Base-by-base conservation (phyloP, 2,329 filamentous ascomycete genomes). In the Coniella lustricola region DNA sequence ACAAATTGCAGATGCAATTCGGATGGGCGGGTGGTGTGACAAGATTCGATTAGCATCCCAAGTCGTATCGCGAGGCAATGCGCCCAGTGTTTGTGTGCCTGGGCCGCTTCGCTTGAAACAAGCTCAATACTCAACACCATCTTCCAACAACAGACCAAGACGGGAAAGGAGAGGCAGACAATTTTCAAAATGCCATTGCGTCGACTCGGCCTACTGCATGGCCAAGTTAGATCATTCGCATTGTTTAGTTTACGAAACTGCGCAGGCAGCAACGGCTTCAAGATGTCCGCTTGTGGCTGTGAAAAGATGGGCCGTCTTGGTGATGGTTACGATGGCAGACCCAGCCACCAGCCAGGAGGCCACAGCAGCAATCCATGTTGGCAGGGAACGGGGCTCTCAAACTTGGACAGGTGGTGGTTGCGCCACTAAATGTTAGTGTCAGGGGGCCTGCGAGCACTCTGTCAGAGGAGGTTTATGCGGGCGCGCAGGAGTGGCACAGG, bases 1-100 rank as follows among this genome's bases (percentile, higher is more conserved):
- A 29, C n/a, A 17, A 31, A 32, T n/a, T 29, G 36, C 44, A 39
- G 31, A 35, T 39, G 44, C 35, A 40, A 46, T 36, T 22, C 44
- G 29, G 22, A 22, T 39, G 10, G 17, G 8, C n/a, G 14, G 21
- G 16, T 40, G 44, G 35, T 33, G 35, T 34, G 44, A 32, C 44
- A 46, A 22, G n/a, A 39, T 40, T 29, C 25, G 25, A 36, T n/a
- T 35, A 35, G 21, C 36, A 17, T 18, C 31, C 4, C 32, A 43
- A 4, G 22, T 43, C 14, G 10, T 14, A 13, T 20, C 16, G 22
- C 25, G 38, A n/a, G 13, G 38, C 21, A 29, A 21, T 22, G 20
- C 39, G 31, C 21, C 21, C 39, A 17, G 37, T 50, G 43, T 42
- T 16, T 35, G 13, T 35, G 33, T 16, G 12, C 14, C 13, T 35